Evolutionary conservation across 1,284 basidiomycete genomes (phyloP), one percentile per base, ranked within the genome.

Genomic region (Ganoderma sp.): DNA sequence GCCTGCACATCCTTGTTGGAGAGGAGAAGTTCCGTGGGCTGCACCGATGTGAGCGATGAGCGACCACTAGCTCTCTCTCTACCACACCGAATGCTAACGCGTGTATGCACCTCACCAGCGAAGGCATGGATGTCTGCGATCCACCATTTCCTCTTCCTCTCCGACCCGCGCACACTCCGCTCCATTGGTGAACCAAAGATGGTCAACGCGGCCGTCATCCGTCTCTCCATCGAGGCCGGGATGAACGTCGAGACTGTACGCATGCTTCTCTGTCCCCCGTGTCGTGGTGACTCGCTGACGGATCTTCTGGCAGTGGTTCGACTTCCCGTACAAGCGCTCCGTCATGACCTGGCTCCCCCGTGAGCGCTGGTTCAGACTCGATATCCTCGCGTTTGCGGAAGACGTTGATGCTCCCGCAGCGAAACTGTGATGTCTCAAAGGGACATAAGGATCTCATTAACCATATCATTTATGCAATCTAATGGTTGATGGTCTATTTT

Each of bases 1-100:
- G 84, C 0, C 75, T 84, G 10, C 84, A 86, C 69, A 79, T 84
- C 39, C 80, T 87, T 32, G 81, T 83, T 8, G 87, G 87, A 37
- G 87, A 87, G 66, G 79, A 81, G 8, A 81, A 81, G 65, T 87
- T 83, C 75, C 75, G 83, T 28, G 85, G 85, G n/a, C 72, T 73
- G 63, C 78, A 76, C 50, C 73, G 81, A 75, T 80, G 84, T 85
- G 66, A 65, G 81, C 78, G 48, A 25, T 22, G 10, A 34, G 14
- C 12, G 10, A 19, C 12, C 39, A 9, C n/a, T 25, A n/a, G 9
- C 19, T n/a, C 34, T 19, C 19, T n/a, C 34, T 19, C 34, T 22
- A 39, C 37, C 10, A 4, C 34, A 41, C 54, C 9, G 32, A 32
- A 61, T n/a, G 39, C 32, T 34, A n/a, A 61, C 50, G 9, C 22